Evolutionary conservation across 352 stramenopile species (phyloP), one percentile per base, ranked within the genome.

Genomic region (Phytophthora tentaculata): DNA sequence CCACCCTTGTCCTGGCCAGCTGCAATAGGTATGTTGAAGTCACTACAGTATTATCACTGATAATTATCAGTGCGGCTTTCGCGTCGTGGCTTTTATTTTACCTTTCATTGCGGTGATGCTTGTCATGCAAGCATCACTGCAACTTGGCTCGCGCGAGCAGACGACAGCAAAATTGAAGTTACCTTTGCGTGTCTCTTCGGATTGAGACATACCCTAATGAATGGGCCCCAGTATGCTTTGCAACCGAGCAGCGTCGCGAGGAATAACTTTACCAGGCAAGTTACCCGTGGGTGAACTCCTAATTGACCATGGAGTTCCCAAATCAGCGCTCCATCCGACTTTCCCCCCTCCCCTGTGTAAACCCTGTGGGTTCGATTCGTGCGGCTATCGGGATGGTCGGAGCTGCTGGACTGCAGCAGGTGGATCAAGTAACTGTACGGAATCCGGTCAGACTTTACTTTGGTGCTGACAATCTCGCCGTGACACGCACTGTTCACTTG

Each of bases 81-180:
- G 32, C 8, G 47, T 41, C 10, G 20, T n/a, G 13, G 10, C 6
- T 55, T 13, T 14, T 37, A 14, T 16, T 37, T 14, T 13, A 5
- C 14, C 1, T 37, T 37, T 37, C 26, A 10, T 13, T 37, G 29
- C 9, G 9, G 29, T 37, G 29, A 3, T 13, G n/a, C n/a, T n/a
- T 32, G 28, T 10, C 17, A 41, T 58, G 41, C 64, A 28, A 41
- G n/a, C 43, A 39, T 43, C 8, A 58, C 9, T 8, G 2, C 41
- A 23, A 19, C 47, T 35, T 14, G 44, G 22, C 7, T 49, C 20
- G 20, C 49, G 28, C 60, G 39, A 64, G 19, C 43, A 23, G 26
- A 58, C 64, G 65, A 73, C 44, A 16, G 37, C 10, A 68, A 16
- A 60, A 43, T 73, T 69, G 59, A 73, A 73, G 59, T 73, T 73